Percentiles rank a stretch among this genome's conserved stretches.
These are phyloP conservation scores for Populus simonii DNA, from an alignment of 345 rosid genomes.

Conservation along the genomic window DNA sequence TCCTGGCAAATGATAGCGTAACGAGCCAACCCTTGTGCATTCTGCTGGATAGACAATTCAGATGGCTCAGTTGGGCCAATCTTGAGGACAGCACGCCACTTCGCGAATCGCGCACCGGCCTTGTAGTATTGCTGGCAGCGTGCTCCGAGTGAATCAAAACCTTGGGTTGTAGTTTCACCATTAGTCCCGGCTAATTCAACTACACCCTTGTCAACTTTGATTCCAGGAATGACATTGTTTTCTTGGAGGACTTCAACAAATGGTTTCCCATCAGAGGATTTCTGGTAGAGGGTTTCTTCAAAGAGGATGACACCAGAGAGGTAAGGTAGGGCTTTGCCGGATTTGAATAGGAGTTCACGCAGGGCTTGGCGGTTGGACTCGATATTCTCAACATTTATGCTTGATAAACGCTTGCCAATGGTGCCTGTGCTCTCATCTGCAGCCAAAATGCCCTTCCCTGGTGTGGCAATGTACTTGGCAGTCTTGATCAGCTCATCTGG, in stretches of 20 bases:
- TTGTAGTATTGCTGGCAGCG: conserved; percentile 87
- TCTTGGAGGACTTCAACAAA: conserved; percentile 83
- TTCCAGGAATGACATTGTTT: conserved; percentile 74
- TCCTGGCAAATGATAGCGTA: conserved; percentile 97
- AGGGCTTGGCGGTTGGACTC: conserved; percentile 93
- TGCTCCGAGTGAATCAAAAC: conserved; percentile 71
- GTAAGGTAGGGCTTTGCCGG: conserved; percentile 60
- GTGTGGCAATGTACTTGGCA: conserved; percentile 86
- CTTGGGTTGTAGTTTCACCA: conserved; percentile 97
- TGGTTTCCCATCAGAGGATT: conserved; percentile 65
- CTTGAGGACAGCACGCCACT: conserved; percentile 96
- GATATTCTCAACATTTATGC: conserved; percentile 87
- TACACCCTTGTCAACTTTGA: conserved; percentile 93
- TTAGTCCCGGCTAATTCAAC: conserved; percentile 81
- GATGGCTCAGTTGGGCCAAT: conserved; percentile 82
- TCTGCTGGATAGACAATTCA: conserved; percentile 74
- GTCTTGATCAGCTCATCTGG: conserved; percentile 85
- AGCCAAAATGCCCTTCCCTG: conserved; percentile 89
- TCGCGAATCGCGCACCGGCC: conserved; percentile 91
- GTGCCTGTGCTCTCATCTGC: conserved; percentile 99
- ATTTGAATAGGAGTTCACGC: conserved; percentile 88
- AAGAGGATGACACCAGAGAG: conserved; percentile 93
- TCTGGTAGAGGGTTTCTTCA: conserved; percentile 95
- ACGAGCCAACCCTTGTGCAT: conserved; percentile 89
- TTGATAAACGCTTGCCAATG: conserved; percentile 83